Conservation (phyloP, 2,329 filamentous ascomycete genomes). For the Lasiodiplodia citricola region DNA sequence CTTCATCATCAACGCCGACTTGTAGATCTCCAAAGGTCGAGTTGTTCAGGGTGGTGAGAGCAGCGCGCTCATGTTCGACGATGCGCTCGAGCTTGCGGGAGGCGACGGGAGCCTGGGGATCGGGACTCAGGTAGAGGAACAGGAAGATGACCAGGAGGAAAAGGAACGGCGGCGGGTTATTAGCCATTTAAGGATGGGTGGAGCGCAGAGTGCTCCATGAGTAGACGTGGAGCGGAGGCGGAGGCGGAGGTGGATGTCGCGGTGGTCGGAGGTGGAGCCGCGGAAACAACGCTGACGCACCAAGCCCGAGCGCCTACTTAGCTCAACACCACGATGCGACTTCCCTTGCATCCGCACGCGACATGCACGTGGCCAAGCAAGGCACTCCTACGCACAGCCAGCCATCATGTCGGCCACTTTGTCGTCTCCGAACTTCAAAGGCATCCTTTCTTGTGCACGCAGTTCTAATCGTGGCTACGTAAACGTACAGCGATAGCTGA, state of each 20-base stretch:
- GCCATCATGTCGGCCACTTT: neutral
- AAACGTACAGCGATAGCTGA: too few species aligned
- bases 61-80: slow-evolving; percentile 22
- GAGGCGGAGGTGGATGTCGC: neutral
- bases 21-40: slow-evolving; percentile 59
- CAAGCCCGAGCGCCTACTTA: neutral
- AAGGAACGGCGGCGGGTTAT: slow-evolving; percentile 22
- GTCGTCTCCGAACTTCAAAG: too few species aligned
- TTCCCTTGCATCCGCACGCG: slow-evolving; percentile 2
- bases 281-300: slow-evolving; percentile 10
- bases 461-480: too few species aligned
- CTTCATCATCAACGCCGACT: slow-evolving; percentile 39
- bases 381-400: neutral
- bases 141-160: slow-evolving; percentile 26
- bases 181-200: slow-evolving; percentile 24
- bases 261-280: slow-evolving; percentile 7
- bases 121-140: slow-evolving; percentile 23
- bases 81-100: slow-evolving; percentile 16
- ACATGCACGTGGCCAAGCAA: neutral
- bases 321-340: neutral
- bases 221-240: neutral
- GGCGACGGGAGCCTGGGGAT: slow-evolving; percentile 19
- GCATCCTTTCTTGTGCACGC: too few species aligned
- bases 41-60: slow-evolving; percentile 45
- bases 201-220: slow-evolving; percentile 18